A percentile compares a stretch with the other conserved stretches of the same genome.
These are phyloP conservation scores for Piloderma croceum DNA, from an alignment of 768 basidiomycete genomes.

Conservation along the genomic window DNA sequence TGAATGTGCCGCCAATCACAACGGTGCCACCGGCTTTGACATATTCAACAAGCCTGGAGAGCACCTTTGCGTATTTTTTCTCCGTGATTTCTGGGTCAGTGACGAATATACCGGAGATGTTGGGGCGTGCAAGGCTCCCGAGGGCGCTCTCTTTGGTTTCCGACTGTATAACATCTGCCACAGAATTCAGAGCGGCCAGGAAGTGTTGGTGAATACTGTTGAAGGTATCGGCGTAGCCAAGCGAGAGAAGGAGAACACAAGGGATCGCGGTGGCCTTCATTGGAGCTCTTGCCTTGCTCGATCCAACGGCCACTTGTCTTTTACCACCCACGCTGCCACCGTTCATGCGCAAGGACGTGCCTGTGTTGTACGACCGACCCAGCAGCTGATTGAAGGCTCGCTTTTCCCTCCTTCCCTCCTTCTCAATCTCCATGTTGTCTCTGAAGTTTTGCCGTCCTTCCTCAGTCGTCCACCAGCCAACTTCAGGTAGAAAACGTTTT, in stretches of 20 bases:
- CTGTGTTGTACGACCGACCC: too few relatives aligned
- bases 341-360: too few relatives aligned
- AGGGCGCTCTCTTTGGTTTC: constrained; percentile 15
- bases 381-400: too few relatives aligned
- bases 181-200: constrained; percentile 21
- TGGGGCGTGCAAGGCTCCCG: constrained; percentile 20
- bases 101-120: constrained; percentile 30
- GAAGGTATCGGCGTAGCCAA: constrained; percentile 21
- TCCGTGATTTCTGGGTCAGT: constrained; percentile 31
- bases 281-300: too few relatives aligned
- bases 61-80: constrained; percentile 15
- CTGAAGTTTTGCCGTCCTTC: too few relatives aligned
- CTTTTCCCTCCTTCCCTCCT: too few relatives aligned
- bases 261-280: not conserved
- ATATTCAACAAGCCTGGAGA: constrained; percentile 32
- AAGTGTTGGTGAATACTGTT: constrained; percentile 20
- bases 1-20: constrained; percentile 32
- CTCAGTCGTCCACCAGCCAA: constrained; percentile 57
- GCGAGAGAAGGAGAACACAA: constrained; percentile 28
- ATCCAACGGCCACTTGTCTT: too few relatives aligned
- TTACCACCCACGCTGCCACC: too few relatives aligned
- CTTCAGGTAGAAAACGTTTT: constrained; percentile 35
- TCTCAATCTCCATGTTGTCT: too few relatives aligned
- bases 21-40: constrained; percentile 33
- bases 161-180: constrained; percentile 18